phyloP scores from a whole-genome alignment of 257 asterid species.

The Rehmannia glutinosa region DNA sequence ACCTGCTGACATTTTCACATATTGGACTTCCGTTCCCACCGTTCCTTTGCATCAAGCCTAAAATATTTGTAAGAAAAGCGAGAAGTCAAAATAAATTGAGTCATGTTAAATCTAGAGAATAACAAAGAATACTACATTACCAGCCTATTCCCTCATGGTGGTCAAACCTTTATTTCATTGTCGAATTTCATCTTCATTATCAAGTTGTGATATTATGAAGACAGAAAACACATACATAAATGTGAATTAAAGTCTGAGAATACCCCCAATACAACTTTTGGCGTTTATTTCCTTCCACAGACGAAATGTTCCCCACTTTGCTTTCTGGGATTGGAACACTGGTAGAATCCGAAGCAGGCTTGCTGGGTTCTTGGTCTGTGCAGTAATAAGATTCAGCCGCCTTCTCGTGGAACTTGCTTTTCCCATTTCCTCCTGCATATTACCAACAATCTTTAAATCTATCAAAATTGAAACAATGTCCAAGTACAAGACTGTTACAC shows the following conservation, averaged over 20 bases:
- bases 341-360: slow-evolving; percentile 21
- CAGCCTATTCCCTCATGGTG: not conserved
- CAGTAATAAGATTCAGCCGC: slow-evolving; percentile 19
- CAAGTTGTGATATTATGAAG: not conserved
- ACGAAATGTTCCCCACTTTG: slow-evolving; percentile 12
- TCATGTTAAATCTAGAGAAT: not conserved
- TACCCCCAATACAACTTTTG: slow-evolving; percentile 90
- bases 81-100: not conserved
- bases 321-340: slow-evolving; percentile 13
- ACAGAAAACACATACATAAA: slow-evolving; percentile 1
- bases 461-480: not conserved
- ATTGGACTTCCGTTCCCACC: slow-evolving; percentile 93
- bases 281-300: slow-evolving; percentile 31
- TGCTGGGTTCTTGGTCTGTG: slow-evolving; percentile 10
- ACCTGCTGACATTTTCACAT: slow-evolving; percentile 39
- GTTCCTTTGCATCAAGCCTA: slow-evolving; percentile 77
- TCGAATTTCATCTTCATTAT: not conserved
- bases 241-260: not conserved
- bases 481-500: not conserved
- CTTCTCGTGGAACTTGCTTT: slow-evolving; percentile 36
- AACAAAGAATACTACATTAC: not conserved
- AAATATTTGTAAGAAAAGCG: slow-evolving; percentile 8
- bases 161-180: not conserved
- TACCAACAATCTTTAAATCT: slow-evolving; percentile 8
- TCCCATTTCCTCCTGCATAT: slow-evolving; percentile 33